These are phyloP conservation scores for Pyrus hybrid DNA, from an alignment of 331 rosid genomes.

Conservation along the genomic window DNA sequence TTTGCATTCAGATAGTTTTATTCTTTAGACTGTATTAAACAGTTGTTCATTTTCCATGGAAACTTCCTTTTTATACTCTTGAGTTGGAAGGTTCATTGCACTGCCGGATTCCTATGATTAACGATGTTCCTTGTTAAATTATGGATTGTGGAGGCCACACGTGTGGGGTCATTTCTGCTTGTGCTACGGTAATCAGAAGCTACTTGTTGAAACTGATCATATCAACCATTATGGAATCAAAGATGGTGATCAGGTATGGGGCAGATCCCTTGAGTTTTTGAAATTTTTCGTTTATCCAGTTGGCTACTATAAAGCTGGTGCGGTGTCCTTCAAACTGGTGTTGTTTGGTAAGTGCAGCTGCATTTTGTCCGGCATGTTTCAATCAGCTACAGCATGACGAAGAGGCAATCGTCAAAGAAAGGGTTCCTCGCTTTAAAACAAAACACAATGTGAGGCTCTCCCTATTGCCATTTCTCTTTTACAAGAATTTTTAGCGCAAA, in stretches of 20 bases:
- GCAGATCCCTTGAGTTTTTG: conserved; percentile 1
- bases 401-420: conserved; percentile 33
- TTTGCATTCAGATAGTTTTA: neutral
- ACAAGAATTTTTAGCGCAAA: neutral
- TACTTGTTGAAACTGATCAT: conserved; percentile 40
- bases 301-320: neutral
- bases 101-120: neutral
- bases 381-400: conserved; percentile 31
- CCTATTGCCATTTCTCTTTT: neutral
- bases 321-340: neutral
- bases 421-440: conserved; percentile 17
- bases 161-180: conserved; percentile 92
- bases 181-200: conserved; percentile 56
- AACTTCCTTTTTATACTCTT: neutral
- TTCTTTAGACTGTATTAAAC: neutral
- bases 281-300: neutral
- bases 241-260: conserved; percentile 81
- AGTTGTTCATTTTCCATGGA: neutral
- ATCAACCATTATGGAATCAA: conserved; percentile 54
- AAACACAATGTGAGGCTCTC: conserved; percentile 32
- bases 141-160: conserved; percentile 52
- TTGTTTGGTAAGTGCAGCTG: conserved; percentile 44
- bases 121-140: neutral
- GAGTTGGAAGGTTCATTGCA: neutral
- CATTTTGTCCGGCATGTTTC: conserved; percentile 61